Conservation (phyloP, 1,284 basidiomycete species). For the Cutaneotrichosporon daszewskae region DNA sequence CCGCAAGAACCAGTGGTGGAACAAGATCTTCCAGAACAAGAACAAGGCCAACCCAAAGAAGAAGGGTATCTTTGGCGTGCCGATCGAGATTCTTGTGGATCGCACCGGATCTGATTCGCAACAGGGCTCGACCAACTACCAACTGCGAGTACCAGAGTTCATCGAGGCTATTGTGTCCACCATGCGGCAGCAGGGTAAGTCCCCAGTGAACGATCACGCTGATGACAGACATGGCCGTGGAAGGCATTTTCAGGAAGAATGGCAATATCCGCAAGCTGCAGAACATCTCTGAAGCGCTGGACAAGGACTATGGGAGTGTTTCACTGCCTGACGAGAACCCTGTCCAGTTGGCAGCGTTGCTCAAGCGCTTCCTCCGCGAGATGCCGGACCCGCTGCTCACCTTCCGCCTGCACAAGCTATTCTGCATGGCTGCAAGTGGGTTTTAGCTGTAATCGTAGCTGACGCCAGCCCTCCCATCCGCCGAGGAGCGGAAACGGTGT, state of each 20-base stretch:
- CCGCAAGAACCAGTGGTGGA: conserved; percentile 85
- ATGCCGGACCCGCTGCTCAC: conserved; percentile 95
- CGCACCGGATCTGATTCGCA: conserved; percentile 85
- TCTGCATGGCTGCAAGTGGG: conserved; percentile 82
- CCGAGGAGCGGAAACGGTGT: conserved; percentile 72
- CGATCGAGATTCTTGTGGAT: conserved; percentile 90
- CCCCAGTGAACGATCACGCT: neutral
- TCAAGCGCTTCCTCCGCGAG: conserved; percentile 96
- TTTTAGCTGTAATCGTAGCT: conserved; percentile 16
- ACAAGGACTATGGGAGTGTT: conserved; percentile 82
- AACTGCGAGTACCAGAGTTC: conserved; percentile 86
- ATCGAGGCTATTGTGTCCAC: conserved; percentile 96
- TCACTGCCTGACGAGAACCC: conserved; percentile 92
- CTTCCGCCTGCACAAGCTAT: conserved; percentile 83
- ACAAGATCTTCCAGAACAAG: conserved; percentile 85
- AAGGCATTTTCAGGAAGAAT: conserved; percentile 98
- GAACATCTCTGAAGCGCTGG: conserved; percentile 84
- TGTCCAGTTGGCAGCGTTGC: conserved; percentile 89
- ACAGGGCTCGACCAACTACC: conserved; percentile 77
- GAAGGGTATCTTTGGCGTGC: conserved; percentile 89
- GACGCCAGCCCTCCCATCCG: conserved; percentile 61
- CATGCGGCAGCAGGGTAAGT: conserved; percentile 97
- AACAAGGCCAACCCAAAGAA: conserved; percentile 82
- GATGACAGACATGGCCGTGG: conserved; percentile 84
- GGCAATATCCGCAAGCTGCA: conserved; percentile 92